Evolutionary conservation across 805 yeast genomes (phyloP).

Genomic region (Starmerella davenportii): DNA sequence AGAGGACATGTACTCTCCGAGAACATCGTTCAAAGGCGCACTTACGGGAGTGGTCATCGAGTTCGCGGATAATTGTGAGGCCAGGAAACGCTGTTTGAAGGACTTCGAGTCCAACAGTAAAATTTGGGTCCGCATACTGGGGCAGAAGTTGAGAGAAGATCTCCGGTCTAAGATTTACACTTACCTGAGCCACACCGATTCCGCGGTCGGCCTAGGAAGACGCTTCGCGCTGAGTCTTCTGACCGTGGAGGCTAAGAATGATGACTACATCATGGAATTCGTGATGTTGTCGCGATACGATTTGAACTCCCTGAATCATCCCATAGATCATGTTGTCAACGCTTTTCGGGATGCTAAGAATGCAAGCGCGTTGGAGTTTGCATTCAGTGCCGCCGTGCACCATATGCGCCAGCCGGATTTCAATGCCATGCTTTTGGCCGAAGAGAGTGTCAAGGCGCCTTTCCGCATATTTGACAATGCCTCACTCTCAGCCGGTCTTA

Average conservation of each 20-base stretch:
- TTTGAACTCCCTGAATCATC: not conserved
- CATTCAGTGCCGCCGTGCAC: slow-evolving; percentile 3
- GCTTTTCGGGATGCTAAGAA: not conserved
- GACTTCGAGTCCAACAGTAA: slow-evolving; percentile 40
- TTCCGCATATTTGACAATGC: slow-evolving; percentile 44
- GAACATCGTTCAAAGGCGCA: slow-evolving; percentile 38
- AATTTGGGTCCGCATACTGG: slow-evolving; percentile 45
- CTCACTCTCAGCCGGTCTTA: slow-evolving; percentile 44
- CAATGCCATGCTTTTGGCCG: slow-evolving; percentile 11
- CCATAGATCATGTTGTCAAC: not conserved
- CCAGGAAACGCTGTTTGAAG: slow-evolving; percentile 54
- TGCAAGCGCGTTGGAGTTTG: slow-evolving; percentile 3
- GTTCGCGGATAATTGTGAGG: slow-evolving; percentile 55
- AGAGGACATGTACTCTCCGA: slow-evolving; percentile 68
- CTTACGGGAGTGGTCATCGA: slow-evolving; percentile 32
- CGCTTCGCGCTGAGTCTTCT: slow-evolving; percentile 69
- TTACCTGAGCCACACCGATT: slow-evolving; percentile 31
- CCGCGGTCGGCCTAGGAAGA: slow-evolving; percentile 43
- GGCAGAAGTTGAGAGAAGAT: slow-evolving; percentile 49
- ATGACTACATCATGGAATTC: slow-evolving; percentile 12
- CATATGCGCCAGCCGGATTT: slow-evolving; percentile 1
- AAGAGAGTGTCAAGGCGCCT: slow-evolving; percentile 33
- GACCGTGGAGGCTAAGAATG: slow-evolving; percentile 29
- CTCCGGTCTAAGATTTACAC: slow-evolving; percentile 62
- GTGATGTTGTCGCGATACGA: slow-evolving; percentile 8